Percentiles rank a stretch among this genome's conserved stretches.
phyloP scores from a whole-genome alignment of 495 filamentous ascomycete species.

The Hypoxylon intermedium region DNA sequence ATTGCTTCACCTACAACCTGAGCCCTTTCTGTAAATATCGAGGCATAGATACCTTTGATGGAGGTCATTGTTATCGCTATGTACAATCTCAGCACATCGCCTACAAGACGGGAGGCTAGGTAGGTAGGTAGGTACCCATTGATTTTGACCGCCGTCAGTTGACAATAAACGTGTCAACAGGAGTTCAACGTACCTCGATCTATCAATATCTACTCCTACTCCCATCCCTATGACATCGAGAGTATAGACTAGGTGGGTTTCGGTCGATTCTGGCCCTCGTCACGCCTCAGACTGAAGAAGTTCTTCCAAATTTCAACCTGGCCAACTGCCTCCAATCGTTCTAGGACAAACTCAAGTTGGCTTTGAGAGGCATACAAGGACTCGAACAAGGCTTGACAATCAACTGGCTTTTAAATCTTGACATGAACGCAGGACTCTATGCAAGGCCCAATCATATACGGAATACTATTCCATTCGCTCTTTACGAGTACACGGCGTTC shows the following conservation, averaged over 20 bases:
- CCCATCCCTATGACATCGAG: conserved; percentile 1
- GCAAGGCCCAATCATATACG: no score
- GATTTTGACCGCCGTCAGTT: neutral
- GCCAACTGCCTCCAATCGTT: conserved; percentile 1
- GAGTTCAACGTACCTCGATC: no score
- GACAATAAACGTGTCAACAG: neutral
- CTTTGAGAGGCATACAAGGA: neutral
- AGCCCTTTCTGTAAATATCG: neutral
- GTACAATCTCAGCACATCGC: neutral
- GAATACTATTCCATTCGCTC: no score
- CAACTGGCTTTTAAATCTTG: no score
- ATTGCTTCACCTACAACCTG: neutral
- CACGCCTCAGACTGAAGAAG: neutral
- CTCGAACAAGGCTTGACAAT: neutral
- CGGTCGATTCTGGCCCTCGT: neutral
- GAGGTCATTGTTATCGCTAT: neutral
- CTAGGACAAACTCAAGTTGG: neutral
- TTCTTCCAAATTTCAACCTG: neutral
- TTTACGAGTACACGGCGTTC: no score
- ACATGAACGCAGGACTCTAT: no score
- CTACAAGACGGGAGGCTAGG: neutral
- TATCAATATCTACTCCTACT: conserved; percentile 4
- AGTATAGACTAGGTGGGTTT: neutral
- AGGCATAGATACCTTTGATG: conserved; percentile 1
- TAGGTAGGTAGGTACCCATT: no score